Percentiles rank a stretch among this genome's conserved stretches.
Conservation (phyloP, 495 filamentous ascomycete genomes). For the Xylaria intraflava region DNA sequence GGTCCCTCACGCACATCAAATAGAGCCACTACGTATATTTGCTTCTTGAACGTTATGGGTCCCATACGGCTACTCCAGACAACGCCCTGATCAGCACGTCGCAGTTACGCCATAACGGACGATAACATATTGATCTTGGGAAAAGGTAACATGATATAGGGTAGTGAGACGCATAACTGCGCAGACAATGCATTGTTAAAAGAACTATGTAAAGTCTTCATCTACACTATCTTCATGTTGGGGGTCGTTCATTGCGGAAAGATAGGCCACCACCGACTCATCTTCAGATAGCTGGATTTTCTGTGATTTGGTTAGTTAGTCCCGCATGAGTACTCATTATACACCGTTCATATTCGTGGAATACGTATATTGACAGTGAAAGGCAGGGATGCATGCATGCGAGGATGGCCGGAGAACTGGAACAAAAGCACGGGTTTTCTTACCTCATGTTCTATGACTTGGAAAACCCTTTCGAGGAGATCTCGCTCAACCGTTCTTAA, state of each 20-base stretch:
- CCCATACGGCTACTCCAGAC: too few relatives aligned
- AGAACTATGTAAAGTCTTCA: conserved; percentile 39
- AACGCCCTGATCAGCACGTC: too few relatives aligned
- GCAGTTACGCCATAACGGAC: too few relatives aligned
- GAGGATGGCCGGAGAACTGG: too few relatives aligned
- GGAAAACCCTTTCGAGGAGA: conserved; percentile 49
- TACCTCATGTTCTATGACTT: conserved; percentile 58
- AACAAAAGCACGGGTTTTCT: conserved; percentile 9
- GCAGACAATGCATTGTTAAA: background rate
- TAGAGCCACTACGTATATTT: too few relatives aligned
- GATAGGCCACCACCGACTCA: conserved; percentile 37
- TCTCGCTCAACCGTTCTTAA: conserved; percentile 53
- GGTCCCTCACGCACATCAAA: too few relatives aligned
- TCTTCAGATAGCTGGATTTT: conserved; percentile 29
- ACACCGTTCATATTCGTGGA: background rate
- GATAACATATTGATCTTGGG: too few relatives aligned
- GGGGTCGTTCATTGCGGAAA: conserved; percentile 36
- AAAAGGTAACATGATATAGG: too few relatives aligned
- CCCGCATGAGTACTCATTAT: background rate
- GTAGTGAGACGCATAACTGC: background rate
- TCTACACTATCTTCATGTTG: conserved; percentile 33
- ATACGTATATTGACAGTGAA: background rate
- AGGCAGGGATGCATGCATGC: background rate
- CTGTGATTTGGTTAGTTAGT: conserved; percentile 19
- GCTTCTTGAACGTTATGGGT: too few relatives aligned